Evolutionary conservation across 78 protist genomes (phyloP).

Genomic region (Ministeria vibrans): DNA sequence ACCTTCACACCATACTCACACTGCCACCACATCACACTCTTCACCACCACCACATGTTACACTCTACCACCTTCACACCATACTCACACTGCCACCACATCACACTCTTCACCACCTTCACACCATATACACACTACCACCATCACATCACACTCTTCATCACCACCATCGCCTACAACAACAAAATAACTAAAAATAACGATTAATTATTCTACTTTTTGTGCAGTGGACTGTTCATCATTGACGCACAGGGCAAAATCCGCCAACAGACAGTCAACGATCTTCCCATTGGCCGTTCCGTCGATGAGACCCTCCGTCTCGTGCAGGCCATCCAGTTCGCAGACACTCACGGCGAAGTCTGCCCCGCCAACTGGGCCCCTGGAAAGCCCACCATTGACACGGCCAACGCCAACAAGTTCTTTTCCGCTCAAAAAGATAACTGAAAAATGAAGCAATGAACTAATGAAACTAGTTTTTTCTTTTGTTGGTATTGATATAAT

Average conservation of each 20-base stretch:
- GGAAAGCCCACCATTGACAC: too few species aligned
- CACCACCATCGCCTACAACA: too few species aligned
- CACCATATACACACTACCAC: background rate
- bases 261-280: conserved; percentile 60
- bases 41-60: background rate
- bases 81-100: background rate
- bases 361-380: conserved; percentile 71
- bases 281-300: conserved; percentile 59
- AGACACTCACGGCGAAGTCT: conserved; percentile 65
- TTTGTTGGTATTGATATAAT: too few species aligned
- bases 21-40: background rate
- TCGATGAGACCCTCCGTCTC: conserved; percentile 67
- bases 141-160: background rate
- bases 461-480: too few species aligned
- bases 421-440: too few species aligned
- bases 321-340: conserved; percentile 68
- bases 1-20: background rate
- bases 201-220: too few species aligned
- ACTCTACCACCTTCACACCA: background rate
- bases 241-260: conserved; percentile 54
- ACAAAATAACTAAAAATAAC: too few species aligned
- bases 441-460: too few species aligned
- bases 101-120: too few species aligned
- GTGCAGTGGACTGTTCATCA: conserved; percentile 55
- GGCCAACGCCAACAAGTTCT: too few species aligned